These are phyloP conservation scores for Rhodocollybia butyracea DNA, from an alignment of 768 basidiomycete species.

Conservation along the genomic window DNA sequence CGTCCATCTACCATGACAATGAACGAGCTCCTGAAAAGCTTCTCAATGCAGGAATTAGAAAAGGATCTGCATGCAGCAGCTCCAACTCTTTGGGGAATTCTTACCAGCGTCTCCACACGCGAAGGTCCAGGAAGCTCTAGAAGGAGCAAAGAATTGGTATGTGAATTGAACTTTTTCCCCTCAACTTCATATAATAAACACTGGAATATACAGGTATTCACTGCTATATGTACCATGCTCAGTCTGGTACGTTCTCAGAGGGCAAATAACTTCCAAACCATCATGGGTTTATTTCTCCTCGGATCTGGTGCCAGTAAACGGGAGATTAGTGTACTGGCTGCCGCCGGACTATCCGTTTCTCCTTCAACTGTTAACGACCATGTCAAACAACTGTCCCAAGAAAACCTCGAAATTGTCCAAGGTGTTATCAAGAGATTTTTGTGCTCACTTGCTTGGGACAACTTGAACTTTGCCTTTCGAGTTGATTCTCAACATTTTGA, in stretches of 20 bases:
- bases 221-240: conserved; percentile 13
- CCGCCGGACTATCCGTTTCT: conserved; percentile 12
- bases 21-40: too few species aligned
- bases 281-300: conserved; percentile 14
- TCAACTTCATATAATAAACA: too few species aligned
- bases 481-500: conserved; percentile 21
- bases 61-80: too few species aligned
- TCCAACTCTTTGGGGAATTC: too few species aligned
- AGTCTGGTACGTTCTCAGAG: conserved; percentile 11
- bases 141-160: too few species aligned
- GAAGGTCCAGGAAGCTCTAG: too few species aligned
- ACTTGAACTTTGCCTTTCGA: conserved; percentile 24
- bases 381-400: conserved; percentile 7
- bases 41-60: too few species aligned
- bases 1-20: too few species aligned
- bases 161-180: too few species aligned
- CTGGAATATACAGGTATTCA: conserved; percentile 13
- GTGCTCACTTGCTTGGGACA: conserved; percentile 21
- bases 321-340: conserved; percentile 13
- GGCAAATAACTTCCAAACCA: conserved; percentile 13
- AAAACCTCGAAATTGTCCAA: not conserved
- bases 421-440: not conserved
- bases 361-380: conserved; percentile 5
- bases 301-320: conserved; percentile 12
- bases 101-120: too few species aligned